Base-by-base conservation (phyloP, 331 rosid genomes). In the Pyracantha coccinea region DNA sequence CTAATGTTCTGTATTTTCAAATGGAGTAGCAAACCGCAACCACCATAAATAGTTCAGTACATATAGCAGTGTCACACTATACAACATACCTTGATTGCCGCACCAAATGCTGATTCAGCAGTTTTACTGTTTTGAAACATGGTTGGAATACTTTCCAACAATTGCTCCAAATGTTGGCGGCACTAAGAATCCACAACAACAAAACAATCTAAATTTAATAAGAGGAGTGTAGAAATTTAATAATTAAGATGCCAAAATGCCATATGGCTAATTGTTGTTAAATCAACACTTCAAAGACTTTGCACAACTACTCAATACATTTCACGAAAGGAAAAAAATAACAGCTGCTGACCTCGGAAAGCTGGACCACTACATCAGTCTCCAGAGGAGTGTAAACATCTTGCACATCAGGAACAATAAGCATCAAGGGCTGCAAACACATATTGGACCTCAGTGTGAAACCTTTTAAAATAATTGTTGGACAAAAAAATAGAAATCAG, bases 311-410 rank as follows among this genome's bases (percentile, higher is more conserved):
- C 33, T 20, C 53, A 13, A 8, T 58, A 58, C 27, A 57, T 35
- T 25, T 73, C 20, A 59, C 4, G n/a, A 13, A 72, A 55, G 74
- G 50, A 8, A 52, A 10, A 52, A 33, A 45, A 53, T 41, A 61
- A 68, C 54, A 76, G 27, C 67, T 16, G 68, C 89, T 81, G 33
- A 95, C 99, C 99, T 95, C 98, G 21, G 99, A 83, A 76, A 95
- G 89, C 24, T 83, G 96, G 77, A 95, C 99, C 74, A 92, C 82
- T 76, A 95, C 91, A 63, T 95, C 99, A 75, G 96, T 86, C 86
- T 92, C 86, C 83, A 95, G 78, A 50, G 99, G 99, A 79, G 99
- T 95, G 84, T 92, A 95, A 77, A 95, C 97, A 80, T 95, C 99
- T 88, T 88, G 97, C 75, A 92, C 91, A 75, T 95, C 98, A 69